Percentiles rank a stretch among this genome's conserved stretches.
Evolutionary conservation across 2,329 filamentous ascomycete species (phyloP).

Genomic region (Colletotrichum endophyticum): DNA sequence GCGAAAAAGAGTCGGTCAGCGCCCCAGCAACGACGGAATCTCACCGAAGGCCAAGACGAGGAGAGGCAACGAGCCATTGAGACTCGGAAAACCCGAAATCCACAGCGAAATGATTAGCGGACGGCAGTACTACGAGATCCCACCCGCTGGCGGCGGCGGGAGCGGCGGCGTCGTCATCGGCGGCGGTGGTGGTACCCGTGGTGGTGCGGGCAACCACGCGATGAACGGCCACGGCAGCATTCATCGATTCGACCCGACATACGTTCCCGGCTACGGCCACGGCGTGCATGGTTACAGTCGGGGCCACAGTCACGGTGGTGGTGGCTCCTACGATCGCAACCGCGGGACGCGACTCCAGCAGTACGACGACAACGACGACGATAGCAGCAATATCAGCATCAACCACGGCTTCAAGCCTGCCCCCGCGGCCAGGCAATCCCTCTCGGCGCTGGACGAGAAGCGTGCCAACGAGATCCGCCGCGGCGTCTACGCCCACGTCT

Average conservation of each 20-base stretch:
- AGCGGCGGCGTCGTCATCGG: neutral
- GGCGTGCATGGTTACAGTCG: neutral
- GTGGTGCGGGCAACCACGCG: neutral
- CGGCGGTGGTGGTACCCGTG: neutral
- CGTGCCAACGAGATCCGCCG: slow-evolving; percentile 21
- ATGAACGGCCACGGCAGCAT: neutral
- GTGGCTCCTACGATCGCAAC: neutral
- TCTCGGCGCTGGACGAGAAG: slow-evolving; percentile 23
- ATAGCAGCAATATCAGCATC: neutral
- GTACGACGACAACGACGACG: neutral
- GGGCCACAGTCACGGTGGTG: neutral
- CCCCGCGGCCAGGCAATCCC: slow-evolving; percentile 15
- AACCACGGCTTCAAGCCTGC: neutral
- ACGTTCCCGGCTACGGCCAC: neutral
- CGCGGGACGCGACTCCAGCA: neutral
- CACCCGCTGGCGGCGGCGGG: neutral
- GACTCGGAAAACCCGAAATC: neutral
- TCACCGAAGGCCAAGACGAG: neutral
- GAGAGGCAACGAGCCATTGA: neutral
- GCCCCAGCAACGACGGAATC: neutral
- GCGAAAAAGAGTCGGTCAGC: neutral
- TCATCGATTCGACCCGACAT: slow-evolving; percentile 13
- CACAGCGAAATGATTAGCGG: slow-evolving; percentile 1
- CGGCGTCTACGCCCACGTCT: slow-evolving; percentile 18
- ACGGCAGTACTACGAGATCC: slow-evolving; percentile 14